Evolutionary conservation across 2,329 filamentous ascomycete species (phyloP), one percentile per base, ranked within the genome.

Genomic region (Aspergillus luchuensis): DNA sequence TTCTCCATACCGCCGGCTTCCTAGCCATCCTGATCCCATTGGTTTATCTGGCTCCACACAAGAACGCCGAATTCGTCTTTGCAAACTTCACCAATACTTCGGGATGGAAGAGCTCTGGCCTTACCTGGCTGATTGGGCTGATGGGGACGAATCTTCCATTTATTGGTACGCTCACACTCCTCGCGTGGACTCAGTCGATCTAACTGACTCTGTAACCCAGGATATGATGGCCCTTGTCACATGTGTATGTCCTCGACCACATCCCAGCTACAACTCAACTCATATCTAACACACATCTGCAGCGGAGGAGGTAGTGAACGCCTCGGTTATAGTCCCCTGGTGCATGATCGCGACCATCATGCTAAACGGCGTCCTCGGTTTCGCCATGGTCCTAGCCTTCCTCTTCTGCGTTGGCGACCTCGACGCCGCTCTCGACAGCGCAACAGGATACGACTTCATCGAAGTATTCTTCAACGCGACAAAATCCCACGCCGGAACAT

Each of bases 1-100:
- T 82, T 25, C 66, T 85, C 4, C 83, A 85, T 59, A 72, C 84
- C n/a, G 67, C 81, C 13, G 83, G 82, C 4, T 81, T 84, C 67
- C 81, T 85, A 59, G 82, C 78, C 0, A 80, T 84, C 57, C 69
- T 85, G 10, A 79, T 84, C 23, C 75, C 80, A 0, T 68, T 84
- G 4, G 74, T 78, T 61, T 73, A 77, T 1, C 71, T 81, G 57
- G 77, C 78, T 0, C 76, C 79, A 1, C 72, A 74, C 8, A 74
- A 77, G 43, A 73, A 76, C 17, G 72, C 79, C 0, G 38, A 41
- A 8, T 54, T 41, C 23, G 51, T 54, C 21, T 54, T 54, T 28
- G 51, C 17, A 6, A 30, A 19, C 1, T 54, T 54, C 8, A 41
- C 36, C 21, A 54, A 54, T 5, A 54, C 17, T 15, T 54, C 51